Evolutionary conservation across 2,329 filamentous ascomycete species (phyloP), one percentile per base, ranked within the genome.

Genomic region (Aureobasidium sp.): DNA sequence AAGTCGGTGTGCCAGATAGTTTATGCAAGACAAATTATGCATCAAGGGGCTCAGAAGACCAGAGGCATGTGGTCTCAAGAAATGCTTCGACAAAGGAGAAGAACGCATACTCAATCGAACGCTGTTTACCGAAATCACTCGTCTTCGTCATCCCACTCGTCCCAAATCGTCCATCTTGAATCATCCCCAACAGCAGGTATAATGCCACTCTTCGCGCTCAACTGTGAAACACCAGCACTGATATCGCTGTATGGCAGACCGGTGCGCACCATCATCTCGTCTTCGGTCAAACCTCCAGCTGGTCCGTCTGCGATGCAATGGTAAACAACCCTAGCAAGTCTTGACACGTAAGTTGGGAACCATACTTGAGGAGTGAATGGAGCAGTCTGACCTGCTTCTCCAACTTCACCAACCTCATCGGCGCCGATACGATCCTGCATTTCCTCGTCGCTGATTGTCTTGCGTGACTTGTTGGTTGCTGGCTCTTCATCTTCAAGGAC

Each of bases 301-400:
- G 40, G 11, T 42, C 51, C 35, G n/a, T 25, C 35, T 38, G 21
- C 37, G 19, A 57, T 35, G 19, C 53, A 45, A 15, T 57, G 53
- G 29, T 57, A 57, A 13, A 57, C 21, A 25, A 46, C 29, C n/a
- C 37, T 57, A 10, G 53, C 38, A 27, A 45, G n/a, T n/a, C 53
- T 57, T 11, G 53, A 45, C 11, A 57, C 27, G 53, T 57, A 57
- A 46, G 53, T 57, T 17, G 53, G 53, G 4, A 57, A 57, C 53
- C 38, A 46, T 42, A 57, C 38, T 29, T 45, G 38, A 15, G 53
- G 51, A 31, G 53, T 57, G 40, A 46, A 46, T 8, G 53, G 53
- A 33, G 53, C 38, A 35, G 29, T 19, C 38, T 35, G 27, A 35
- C 40, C 40, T 45, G 38, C 53, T 35, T 57, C 40, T 6, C 46